phyloP scores from a whole-genome alignment of 176 grass and related monocot genomes.

The Pontederia crassipes region DNA sequence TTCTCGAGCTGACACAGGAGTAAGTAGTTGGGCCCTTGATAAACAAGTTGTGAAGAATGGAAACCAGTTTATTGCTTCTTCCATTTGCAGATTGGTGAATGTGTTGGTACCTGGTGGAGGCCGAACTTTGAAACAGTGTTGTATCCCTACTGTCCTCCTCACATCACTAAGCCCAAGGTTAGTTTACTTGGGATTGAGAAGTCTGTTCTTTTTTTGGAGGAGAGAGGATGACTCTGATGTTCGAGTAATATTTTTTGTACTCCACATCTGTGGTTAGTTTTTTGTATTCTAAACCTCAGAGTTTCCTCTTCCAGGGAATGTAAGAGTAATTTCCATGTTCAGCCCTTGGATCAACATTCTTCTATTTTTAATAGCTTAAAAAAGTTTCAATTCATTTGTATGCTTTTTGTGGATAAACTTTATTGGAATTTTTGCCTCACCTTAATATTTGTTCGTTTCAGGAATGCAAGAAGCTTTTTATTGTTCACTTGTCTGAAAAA shows the following conservation, averaged over 20 bases:
- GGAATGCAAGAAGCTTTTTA: slow-evolving; percentile 99
- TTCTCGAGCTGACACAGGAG: no score
- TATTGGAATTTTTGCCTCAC: no score
- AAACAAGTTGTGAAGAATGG: no score
- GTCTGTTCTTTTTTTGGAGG: not conserved
- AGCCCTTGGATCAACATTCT: no score
- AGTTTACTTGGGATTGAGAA: slow-evolving; percentile 7
- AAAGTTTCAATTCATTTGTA: no score
- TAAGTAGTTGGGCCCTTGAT: no score
- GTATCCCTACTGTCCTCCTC: slow-evolving; percentile 98
- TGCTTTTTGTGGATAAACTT: no score
- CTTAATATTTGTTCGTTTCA: slow-evolving; percentile 6
- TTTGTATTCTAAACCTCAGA: not conserved
- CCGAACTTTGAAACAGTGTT: slow-evolving; percentile 98
- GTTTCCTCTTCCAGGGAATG: no score
- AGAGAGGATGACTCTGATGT: no score
- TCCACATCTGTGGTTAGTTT: not conserved
- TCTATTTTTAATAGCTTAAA: no score
- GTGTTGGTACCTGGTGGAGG: slow-evolving; percentile 99
- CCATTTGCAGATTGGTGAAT: slow-evolving; percentile 69
- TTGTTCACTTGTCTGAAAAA: slow-evolving; percentile 91
- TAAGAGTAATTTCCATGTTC: no score
- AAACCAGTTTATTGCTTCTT: not conserved
- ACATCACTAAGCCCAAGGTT: slow-evolving; percentile 99
- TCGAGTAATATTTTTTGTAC: not conserved